phyloP scores from a whole-genome alignment of 2,329 filamentous ascomycete species.

The Colletotrichum orbiculare region DNA sequence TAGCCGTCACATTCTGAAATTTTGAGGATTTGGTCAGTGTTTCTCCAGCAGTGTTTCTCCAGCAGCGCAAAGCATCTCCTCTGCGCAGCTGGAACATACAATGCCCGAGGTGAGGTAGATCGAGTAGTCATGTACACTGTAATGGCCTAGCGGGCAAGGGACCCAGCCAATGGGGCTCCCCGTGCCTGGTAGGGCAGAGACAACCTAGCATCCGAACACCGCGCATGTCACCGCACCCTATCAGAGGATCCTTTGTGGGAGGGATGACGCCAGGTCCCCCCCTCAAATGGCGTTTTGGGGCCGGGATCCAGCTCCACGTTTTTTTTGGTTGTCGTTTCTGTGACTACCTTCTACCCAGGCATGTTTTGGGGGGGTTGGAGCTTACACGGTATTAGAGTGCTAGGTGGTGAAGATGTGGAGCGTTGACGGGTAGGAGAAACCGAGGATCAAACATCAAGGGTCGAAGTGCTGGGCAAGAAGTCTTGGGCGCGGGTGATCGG shows the following conservation, averaged over 20 bases:
- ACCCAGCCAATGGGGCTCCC: conserved; percentile 2
- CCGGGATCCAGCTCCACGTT: conserved; percentile 25
- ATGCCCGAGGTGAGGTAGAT: too few relatives aligned
- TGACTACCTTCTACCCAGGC: conserved; percentile 2
- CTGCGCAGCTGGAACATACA: too few relatives aligned
- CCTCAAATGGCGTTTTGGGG: conserved; percentile 28
- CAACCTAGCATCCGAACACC: conserved; percentile 26
- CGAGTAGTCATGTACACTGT: too few relatives aligned
- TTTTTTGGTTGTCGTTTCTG: conserved; percentile 4
- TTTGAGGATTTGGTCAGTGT: too few relatives aligned
- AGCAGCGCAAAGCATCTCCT: too few relatives aligned
- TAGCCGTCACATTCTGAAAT: too few relatives aligned
- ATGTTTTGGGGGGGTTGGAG: too few relatives aligned
- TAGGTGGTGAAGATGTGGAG: conserved; percentile 3
- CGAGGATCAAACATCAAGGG: not conserved
- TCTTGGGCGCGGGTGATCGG: conserved; percentile 15
- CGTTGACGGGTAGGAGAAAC: conserved; percentile 11
- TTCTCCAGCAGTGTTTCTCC: too few relatives aligned
- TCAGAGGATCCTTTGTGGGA: conserved; percentile 26
- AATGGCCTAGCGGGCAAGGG: too few relatives aligned
- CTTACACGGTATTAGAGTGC: too few relatives aligned
- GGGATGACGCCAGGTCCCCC: conserved; percentile 33
- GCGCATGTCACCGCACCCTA: conserved; percentile 30
- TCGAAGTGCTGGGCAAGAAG: conserved; percentile 12
- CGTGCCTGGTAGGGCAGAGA: conserved; percentile 37